phyloP scores from a whole-genome alignment of 2,329 filamentous ascomycete species.

The Colletotrichum endophyticum region DNA sequence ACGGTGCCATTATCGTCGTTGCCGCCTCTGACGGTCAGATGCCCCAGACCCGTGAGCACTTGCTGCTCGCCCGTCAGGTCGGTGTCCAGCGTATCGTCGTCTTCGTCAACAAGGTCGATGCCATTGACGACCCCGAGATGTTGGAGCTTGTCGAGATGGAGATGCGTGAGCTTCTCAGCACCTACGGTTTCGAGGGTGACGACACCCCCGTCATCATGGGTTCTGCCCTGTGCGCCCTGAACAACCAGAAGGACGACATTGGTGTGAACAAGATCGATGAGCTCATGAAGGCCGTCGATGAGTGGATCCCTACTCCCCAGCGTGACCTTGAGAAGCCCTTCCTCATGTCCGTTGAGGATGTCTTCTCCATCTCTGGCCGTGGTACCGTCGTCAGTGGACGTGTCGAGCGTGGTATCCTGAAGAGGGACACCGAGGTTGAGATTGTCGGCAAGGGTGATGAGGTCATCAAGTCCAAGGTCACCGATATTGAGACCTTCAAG shows the following conservation, averaged over 20 bases:
- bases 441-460: constrained; percentile 84
- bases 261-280: constrained; percentile 88
- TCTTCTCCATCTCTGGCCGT: constrained; percentile 89
- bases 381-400: constrained; percentile 96
- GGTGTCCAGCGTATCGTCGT: constrained; percentile 98
- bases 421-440: constrained; percentile 94
- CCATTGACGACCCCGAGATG: constrained; percentile 98
- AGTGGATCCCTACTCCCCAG: constrained; percentile 94
- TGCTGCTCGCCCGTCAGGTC: constrained; percentile 96
- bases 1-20: constrained; percentile 97
- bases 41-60: constrained; percentile 98
- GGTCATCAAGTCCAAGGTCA: constrained; percentile 97
- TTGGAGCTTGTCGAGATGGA: constrained; percentile 99
- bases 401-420: constrained; percentile 93
- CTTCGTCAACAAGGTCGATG: constrained; percentile 99
- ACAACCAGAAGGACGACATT: constrained; percentile 86
- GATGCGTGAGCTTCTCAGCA: constrained; percentile 94
- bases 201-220: constrained; percentile 97
- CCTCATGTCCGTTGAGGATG: constrained; percentile 97
- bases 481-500: constrained; percentile 99
- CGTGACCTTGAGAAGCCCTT: constrained; percentile 98
- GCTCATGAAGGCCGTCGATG: constrained; percentile 87
- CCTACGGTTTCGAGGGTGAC: constrained; percentile 97
- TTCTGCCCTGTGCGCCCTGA: constrained; percentile 92
- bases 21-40: constrained; percentile 99